phyloP scores from a whole-genome alignment of 208 protist genomes.

The Kentomonas sorsogonicus region DNA sequence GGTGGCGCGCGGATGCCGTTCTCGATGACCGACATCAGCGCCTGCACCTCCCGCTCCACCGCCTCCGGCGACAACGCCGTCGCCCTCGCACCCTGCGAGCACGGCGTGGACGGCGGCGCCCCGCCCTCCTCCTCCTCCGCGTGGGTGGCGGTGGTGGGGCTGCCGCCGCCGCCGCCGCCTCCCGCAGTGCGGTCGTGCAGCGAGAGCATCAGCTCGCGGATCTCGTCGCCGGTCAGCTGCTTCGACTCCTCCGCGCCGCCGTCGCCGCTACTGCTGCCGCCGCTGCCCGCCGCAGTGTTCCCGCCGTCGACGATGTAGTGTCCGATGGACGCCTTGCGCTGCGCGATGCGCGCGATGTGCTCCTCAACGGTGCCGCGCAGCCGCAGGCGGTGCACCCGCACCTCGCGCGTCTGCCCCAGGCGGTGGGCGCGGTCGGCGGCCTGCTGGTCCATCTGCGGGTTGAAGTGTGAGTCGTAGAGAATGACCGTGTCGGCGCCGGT shows the following conservation, averaged over 20 bases:
- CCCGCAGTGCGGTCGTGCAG: background rate
- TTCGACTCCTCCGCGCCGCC: too few species aligned
- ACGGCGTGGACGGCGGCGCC: slow-evolving; percentile 22
- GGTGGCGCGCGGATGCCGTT: background rate
- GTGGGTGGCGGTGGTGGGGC: background rate
- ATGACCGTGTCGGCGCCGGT: slow-evolving; percentile 94
- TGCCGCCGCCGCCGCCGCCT: background rate
- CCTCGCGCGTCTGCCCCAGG: slow-evolving; percentile 93
- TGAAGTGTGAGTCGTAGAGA: slow-evolving; percentile 97
- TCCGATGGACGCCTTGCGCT: slow-evolving; percentile 91
- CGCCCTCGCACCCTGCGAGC: too few species aligned
- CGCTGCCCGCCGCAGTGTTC: background rate
- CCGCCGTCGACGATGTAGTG: slow-evolving; percentile 88
- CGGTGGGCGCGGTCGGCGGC: slow-evolving; percentile 93
- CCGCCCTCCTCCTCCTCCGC: background rate
- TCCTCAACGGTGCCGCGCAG: slow-evolving; percentile 93
- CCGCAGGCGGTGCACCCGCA: slow-evolving; percentile 95
- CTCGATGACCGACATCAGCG: background rate
- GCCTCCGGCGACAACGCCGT: slow-evolving; percentile 13
- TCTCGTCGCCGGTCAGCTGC: slow-evolving; percentile 13
- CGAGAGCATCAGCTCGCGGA: slow-evolving; percentile 6
- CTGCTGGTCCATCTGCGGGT: slow-evolving; percentile 97
- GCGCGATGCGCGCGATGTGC: slow-evolving; percentile 90
- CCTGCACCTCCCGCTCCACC: slow-evolving; percentile 37
- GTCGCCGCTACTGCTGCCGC: too few species aligned